Conservation (phyloP, 345 rosid species). For the Arabidopsis arenosa region DNA sequence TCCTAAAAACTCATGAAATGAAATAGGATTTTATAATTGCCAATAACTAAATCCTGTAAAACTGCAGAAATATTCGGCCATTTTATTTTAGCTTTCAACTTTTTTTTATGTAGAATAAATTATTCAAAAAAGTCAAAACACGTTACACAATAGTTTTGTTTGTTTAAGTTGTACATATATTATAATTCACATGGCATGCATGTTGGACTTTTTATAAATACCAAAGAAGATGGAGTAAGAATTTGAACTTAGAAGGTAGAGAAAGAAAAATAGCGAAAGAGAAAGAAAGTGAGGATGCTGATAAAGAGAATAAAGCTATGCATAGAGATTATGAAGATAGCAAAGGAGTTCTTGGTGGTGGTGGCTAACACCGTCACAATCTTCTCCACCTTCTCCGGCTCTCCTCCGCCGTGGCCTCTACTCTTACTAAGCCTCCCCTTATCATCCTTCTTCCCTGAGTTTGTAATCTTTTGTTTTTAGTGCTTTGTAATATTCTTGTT, state of each 20-base stretch:
- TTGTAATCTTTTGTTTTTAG: too few relatives aligned
- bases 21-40: too few relatives aligned
- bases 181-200: slow-evolving; percentile 31
- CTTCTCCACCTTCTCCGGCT: slow-evolving; percentile 16
- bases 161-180: slow-evolving; percentile 1
- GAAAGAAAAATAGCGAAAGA: background rate
- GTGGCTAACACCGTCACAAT: slow-evolving; percentile 18
- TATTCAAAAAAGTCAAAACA: background rate
- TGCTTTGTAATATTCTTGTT: background rate
- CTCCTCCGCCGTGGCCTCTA: slow-evolving; percentile 12
- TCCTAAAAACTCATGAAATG: too few relatives aligned
- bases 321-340: slow-evolving; percentile 25
- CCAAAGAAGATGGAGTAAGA: background rate
- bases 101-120: background rate
- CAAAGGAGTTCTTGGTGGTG: slow-evolving; percentile 15
- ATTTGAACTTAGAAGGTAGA: background rate
- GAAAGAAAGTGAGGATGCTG: slow-evolving; percentile 3
- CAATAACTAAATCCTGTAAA: background rate
- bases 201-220: slow-evolving; percentile 19
- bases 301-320: slow-evolving; percentile 35
- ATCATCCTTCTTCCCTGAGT: slow-evolving; percentile 2
- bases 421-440: background rate
- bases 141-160: background rate
- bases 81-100: too few relatives aligned
- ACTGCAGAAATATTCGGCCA: background rate